Evolutionary conservation across 495 filamentous ascomycete species (phyloP).

Genomic region (Xylaria grammica): DNA sequence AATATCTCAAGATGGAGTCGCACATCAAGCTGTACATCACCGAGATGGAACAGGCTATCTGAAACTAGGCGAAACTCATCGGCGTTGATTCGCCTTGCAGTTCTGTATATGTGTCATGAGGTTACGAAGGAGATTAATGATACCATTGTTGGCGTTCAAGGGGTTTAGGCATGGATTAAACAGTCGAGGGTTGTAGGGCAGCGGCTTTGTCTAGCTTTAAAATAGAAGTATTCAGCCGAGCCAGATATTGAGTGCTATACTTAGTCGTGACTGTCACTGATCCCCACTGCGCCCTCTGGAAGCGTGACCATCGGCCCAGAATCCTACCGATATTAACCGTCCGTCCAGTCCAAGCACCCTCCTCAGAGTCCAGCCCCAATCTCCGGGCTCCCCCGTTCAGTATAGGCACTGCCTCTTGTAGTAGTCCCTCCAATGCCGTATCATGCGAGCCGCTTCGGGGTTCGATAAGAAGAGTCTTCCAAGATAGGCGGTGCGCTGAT

Average conservation of each 20-base stretch:
- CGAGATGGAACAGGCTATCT: constrained; percentile 95
- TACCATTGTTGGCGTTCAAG: constrained; percentile 40
- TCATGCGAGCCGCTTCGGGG: constrained; percentile 23
- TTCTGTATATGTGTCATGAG: constrained; percentile 29
- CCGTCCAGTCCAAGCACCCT: constrained; percentile 67
- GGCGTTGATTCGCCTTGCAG: background rate
- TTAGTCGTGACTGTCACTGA: constrained; percentile 36
- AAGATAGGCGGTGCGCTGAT: constrained; percentile 52
- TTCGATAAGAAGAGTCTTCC: constrained; percentile 44
- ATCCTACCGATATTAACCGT: constrained; percentile 69
- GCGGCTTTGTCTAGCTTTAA: background rate
- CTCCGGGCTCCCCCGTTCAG: constrained; percentile 63
- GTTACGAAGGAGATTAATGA: constrained; percentile 28
- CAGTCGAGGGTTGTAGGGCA: background rate
- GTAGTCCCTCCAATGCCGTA: constrained; percentile 40
- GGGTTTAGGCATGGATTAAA: constrained; percentile 15
- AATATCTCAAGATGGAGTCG: constrained; percentile 94
- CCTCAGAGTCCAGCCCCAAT: constrained; percentile 50
- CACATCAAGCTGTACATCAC: constrained; percentile 98
- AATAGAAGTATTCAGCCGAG: background rate
- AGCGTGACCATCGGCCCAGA: constrained; percentile 74
- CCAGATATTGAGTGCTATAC: constrained; percentile 39
- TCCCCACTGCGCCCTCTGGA: constrained; percentile 49
- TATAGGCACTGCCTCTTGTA: constrained; percentile 65
- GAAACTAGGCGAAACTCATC: constrained; percentile 30